phyloP scores from a whole-genome alignment of 495 filamentous ascomycete genomes.

The Physcia stellaris region DNA sequence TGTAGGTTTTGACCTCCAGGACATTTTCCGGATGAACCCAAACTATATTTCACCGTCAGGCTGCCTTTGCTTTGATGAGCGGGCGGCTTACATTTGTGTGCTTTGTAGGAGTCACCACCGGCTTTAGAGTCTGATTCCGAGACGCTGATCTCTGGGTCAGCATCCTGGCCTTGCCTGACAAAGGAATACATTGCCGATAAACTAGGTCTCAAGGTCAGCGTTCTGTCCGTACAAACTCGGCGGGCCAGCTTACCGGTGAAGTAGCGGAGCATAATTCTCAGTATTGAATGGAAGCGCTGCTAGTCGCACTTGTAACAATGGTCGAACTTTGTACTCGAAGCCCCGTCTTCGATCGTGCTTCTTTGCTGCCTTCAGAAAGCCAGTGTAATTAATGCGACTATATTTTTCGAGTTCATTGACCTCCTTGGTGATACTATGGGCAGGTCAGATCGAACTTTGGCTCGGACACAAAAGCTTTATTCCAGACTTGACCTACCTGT shows the following conservation, averaged over 20 bases:
- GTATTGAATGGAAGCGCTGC: conserved; percentile 84
- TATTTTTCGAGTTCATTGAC: conserved; percentile 89
- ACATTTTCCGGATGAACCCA: conserved; percentile 95
- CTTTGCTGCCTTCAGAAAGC: conserved; percentile 94
- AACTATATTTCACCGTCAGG: conserved; percentile 73
- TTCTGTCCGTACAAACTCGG: conserved; percentile 1
- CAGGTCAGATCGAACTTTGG: no score
- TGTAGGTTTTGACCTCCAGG: conserved; percentile 88
- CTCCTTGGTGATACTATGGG: conserved; percentile 87
- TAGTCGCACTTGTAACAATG: conserved; percentile 78
- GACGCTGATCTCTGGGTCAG: conserved; percentile 29
- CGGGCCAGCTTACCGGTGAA: conserved; percentile 43
- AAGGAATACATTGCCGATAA: conserved; percentile 94
- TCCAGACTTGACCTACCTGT: no score
- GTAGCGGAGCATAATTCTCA: conserved; percentile 80
- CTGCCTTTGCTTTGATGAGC: no score
- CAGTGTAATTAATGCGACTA: conserved; percentile 91
- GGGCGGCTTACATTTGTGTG: conserved; percentile 59
- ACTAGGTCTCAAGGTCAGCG: conserved; percentile 14
- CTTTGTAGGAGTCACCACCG: conserved; percentile 60
- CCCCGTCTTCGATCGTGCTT: conserved; percentile 92
- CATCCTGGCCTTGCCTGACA: conserved; percentile 66
- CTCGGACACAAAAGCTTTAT: no score
- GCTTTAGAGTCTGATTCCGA: conserved; percentile 27
- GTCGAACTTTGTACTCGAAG: conserved; percentile 68